Evolutionary conservation across 2,329 filamentous ascomycete genomes (phyloP).

Genomic region (Fonsecaea nubica): DNA sequence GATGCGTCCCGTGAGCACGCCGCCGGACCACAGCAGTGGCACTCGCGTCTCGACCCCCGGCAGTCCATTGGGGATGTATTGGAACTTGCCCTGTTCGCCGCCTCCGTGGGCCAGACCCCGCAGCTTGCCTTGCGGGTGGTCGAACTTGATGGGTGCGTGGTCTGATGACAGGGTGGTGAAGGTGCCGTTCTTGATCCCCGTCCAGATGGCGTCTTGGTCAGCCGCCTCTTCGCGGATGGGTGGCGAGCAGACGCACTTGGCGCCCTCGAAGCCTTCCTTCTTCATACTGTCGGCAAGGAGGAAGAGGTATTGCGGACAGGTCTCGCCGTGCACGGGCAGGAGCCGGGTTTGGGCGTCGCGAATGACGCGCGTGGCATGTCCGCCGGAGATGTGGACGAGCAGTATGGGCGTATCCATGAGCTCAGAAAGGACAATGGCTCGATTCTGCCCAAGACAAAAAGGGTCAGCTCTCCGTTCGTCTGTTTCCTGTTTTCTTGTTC

Average conservation of each 20-base stretch:
- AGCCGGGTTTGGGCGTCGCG: conserved; percentile 57
- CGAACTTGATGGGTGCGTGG: conserved; percentile 51
- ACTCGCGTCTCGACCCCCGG: conserved; percentile 53
- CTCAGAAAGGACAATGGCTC: conserved; percentile 58
- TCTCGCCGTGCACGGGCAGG: conserved; percentile 64
- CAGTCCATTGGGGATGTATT: conserved; percentile 52
- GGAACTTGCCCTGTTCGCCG: conserved; percentile 43
- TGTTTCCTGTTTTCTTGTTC: not conserved
- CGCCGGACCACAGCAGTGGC: conserved; percentile 46
- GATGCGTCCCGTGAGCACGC: conserved; percentile 31
- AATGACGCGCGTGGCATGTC: conserved; percentile 54
- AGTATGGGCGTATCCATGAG: conserved; percentile 60
- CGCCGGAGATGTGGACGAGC: conserved; percentile 53
- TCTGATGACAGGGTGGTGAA: conserved; percentile 62
- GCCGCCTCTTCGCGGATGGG: conserved; percentile 54
- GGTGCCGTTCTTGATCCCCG: conserved; percentile 59
- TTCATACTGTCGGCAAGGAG: conserved; percentile 54
- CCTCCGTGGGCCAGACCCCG: conserved; percentile 38
- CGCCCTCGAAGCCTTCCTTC: conserved; percentile 49
- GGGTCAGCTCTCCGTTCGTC: not conserved
- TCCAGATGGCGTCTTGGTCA: conserved; percentile 61
- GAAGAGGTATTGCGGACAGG: conserved; percentile 65
- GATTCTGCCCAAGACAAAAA: conserved; percentile 44
- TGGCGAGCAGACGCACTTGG: conserved; percentile 62
- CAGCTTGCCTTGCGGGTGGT: conserved; percentile 47